Evolutionary conservation across 1,284 basidiomycete species (phyloP), one percentile per base, ranked within the genome.

Genomic region (Cryptococcus hybrid): DNA sequence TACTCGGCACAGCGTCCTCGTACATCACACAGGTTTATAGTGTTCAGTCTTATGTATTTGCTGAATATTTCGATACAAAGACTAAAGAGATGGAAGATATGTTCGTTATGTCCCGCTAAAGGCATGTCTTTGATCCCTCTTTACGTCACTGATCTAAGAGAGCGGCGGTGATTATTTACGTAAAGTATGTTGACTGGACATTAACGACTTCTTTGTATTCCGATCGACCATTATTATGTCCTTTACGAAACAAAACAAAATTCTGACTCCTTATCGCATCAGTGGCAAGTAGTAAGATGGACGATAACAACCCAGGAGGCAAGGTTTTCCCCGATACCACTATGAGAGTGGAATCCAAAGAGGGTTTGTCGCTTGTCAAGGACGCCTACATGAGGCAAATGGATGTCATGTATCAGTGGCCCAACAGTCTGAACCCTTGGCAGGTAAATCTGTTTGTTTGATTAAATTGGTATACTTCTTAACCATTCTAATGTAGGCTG

Each of bases 341-440:
- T n/a, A 6, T 38, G 36, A 47, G 46, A 5, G 34, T 47, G 15
- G 34, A n/a, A 12, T 3, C n/a, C 36, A 59, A 52, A 15, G 46
- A 49, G n/a, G 54, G 51, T 3, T 36, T 61, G 7, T 61, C 64
- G 35, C 53, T 57, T 13, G 66, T 70, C 18, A 63, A 42, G n/a
- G n/a, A 72, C 6, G 77, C 67, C 1, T 79, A 68, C 53, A 68
- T 68, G 56, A 60, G 69, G 15, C 68, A 70, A 50, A 59, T 66
- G 6, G 73, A 74, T 53, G 58, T 77, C 24, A 55, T 72, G 13
- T 78, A 65, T 50, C 59, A 68, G 24, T 77, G 74, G 72, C 24
- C 58, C 15, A 55, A 61, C 7, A 42, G 39, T 7, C 58, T 73
- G 9, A 43, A 62, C 13, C 54, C 56, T 9, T 62, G 58, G 48